These are phyloP conservation scores for Leucocoprinus sp. DNA, from an alignment of 768 basidiomycete genomes.

Conservation along the genomic window DNA sequence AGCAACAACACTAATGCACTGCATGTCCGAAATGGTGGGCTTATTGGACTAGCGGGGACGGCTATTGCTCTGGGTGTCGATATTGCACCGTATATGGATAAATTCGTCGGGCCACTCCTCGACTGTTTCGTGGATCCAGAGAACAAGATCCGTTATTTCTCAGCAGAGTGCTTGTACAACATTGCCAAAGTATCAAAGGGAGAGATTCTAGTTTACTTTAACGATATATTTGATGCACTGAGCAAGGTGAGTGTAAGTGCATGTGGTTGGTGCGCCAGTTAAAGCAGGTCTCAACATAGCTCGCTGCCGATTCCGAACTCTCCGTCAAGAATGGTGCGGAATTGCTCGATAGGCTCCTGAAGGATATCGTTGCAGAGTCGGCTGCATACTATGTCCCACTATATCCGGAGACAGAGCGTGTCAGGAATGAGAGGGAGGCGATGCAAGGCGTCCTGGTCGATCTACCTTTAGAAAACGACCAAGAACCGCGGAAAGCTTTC, in stretches of 20 bases:
- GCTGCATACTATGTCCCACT: constrained; percentile 92
- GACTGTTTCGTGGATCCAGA: constrained; percentile 91
- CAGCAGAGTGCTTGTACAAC: constrained; percentile 97
- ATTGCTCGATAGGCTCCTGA: constrained; percentile 90
- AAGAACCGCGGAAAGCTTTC: constrained; percentile 68
- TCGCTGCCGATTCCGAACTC: constrained; percentile 89
- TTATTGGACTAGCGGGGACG: constrained; percentile 92
- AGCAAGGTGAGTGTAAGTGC: constrained; percentile 65
- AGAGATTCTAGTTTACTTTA: constrained; percentile 94
- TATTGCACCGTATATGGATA: constrained; percentile 89
- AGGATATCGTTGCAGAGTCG: constrained; percentile 95
- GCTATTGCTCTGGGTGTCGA: constrained; percentile 96
- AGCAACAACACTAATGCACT: constrained; percentile 72
- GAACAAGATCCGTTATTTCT: constrained; percentile 94
- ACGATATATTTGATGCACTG: constrained; percentile 94
- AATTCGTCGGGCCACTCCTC: constrained; percentile 82
- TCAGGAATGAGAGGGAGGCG: constrained; percentile 50
- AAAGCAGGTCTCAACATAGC: constrained; percentile 77
- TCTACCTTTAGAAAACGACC: constrained; percentile 43
- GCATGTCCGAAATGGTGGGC: constrained; percentile 88
- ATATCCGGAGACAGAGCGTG: constrained; percentile 70
- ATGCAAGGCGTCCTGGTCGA: constrained; percentile 56
- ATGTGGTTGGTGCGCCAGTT: constrained; percentile 83
- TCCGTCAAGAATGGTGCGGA: constrained; percentile 99
- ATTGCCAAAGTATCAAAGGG: constrained; percentile 97